Base-by-base conservation (phyloP, 2,329 filamentous ascomycete species). In the Fusarium pseudoanthophilum region DNA sequence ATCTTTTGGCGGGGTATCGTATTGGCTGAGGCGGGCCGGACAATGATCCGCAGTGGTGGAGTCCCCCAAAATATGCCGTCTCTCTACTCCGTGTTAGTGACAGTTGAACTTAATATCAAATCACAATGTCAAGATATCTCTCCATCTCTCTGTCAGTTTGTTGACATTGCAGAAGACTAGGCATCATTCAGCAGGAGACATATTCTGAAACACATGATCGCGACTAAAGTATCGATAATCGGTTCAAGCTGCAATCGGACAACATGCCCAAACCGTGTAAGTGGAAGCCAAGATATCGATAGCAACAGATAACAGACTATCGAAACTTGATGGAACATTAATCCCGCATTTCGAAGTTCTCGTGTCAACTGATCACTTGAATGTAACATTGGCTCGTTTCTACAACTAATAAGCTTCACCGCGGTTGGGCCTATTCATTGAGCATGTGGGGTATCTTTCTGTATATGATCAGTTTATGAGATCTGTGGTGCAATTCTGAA, bases 1-100 rank as follows among this genome's bases (percentile, higher is more conserved):
- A 60, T 59, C 42, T 43, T 69, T 70, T 46, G 60, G 67, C 52
- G 67, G 66, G 66, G 64, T 67, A 70, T 69, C 48, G 59, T 61
- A 70, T 69, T 69, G 66, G 66, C 40, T 43, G 39, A 32, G 49
- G 66, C 67, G 67, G 67, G 66, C 67, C 67, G 67, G 60, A 40
- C 16, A 49, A 70, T 70, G 66, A 70, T 70, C 67, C 67, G 67
- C 67, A 65, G 24, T 32, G 37, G 65, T 48, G 60, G 66, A 24
- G 52, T 51, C 37, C n/a, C 46, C 30, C 18, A 36, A 62, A 63
- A 49, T 67, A 37, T 61, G 39, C 40, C 64, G 26, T 62, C 46
- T 43, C 55, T 62, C 42, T 40, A 18, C 51, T 55, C 36, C 26
- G 15, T 30, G 18, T 55, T 68, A 68, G 63, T 67, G 56, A 49